Evolutionary conservation across 805 yeast genomes (phyloP), one percentile per base, ranked within the genome.

Genomic region (Yarrowia sp.): DNA sequence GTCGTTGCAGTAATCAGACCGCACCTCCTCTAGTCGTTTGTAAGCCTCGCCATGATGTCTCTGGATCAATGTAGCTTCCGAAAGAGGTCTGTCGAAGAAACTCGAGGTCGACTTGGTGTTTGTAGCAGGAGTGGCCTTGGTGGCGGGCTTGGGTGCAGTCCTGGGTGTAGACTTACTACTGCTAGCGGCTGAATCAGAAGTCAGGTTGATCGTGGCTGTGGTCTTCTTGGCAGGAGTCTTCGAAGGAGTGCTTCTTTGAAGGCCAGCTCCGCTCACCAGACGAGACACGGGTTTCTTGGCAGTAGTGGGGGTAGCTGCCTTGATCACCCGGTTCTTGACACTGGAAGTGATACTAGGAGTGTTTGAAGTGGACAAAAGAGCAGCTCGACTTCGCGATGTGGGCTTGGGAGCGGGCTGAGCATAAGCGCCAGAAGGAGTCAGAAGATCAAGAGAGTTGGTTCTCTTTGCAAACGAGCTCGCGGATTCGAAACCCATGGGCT

Each of bases 21-120:
- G 26, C 26, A 45, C 50, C 52, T n/a, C 35, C 52, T 59, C 52
- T 16, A 59, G 42, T 16, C 32, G 8, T 36, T 9, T 32, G 35
- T 22, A 43, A 3, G 65, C 26, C 35, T 59, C 65, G 9, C 42
- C 16, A 9, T 35, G 16, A 14, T 59, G 65, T 59, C 42, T 59
- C 22, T 26, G 19, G 8, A 8, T 16, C 42, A 59, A 19, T 1
- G 14, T 16, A 16, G 43, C 41, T 14, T 43, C 45, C 8, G 59
- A 53, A 2, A 53, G n/a, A 1, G 59, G 59, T 22, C 59, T 38
- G 15, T 53, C 59, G 15, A 53, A 53, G 45, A 53, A 53, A 19
- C 59, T 53, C 8, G 59, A 53, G 1, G 45, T 53, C 12, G 59
- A 53, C 45, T 53, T 53, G 43, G 38, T 49, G 55, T 49, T 49